Evolutionary conservation across 305 asterid genomes (phyloP).

Genomic region (Coffea humblotiana): DNA sequence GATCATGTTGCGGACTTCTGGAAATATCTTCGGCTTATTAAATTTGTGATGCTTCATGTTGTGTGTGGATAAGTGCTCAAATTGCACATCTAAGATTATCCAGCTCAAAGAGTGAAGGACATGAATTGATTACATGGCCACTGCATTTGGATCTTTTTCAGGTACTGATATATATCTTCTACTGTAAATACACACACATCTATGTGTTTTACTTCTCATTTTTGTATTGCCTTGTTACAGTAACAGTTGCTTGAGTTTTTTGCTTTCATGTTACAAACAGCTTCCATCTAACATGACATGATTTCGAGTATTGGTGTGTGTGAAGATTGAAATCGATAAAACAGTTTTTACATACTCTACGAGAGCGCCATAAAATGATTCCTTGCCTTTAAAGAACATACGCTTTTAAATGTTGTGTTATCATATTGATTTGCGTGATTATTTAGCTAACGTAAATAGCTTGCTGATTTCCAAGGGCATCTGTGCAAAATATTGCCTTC

Average conservation of each 20-base stretch:
- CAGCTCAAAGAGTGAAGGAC: constrained; percentile 12
- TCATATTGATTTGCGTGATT: neutral
- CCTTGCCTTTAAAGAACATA: neutral
- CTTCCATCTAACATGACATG: neutral
- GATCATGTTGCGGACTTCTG: constrained; percentile 8
- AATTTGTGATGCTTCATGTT: constrained; percentile 14
- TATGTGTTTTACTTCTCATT: neutral
- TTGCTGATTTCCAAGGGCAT: neutral
- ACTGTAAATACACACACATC: neutral
- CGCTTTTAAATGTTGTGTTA: neutral
- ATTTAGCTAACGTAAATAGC: neutral
- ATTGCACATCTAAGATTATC: constrained; percentile 3
- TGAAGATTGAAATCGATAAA: neutral
- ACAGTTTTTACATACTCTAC: neutral
- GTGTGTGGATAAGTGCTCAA: constrained; percentile 1
- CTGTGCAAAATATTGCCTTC: neutral
- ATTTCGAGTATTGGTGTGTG: neutral
- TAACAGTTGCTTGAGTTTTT: neutral
- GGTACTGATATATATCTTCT: constrained; percentile 23
- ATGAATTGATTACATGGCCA: constrained; percentile 7
- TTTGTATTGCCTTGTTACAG: neutral
- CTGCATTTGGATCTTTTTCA: constrained; percentile 23
- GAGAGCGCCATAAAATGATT: neutral
- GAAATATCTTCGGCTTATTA: constrained; percentile 9
- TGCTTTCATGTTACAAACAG: neutral